Evolutionary conservation across 2,329 filamentous ascomycete genomes (phyloP).

Genomic region (Colletotrichum sidae): DNA sequence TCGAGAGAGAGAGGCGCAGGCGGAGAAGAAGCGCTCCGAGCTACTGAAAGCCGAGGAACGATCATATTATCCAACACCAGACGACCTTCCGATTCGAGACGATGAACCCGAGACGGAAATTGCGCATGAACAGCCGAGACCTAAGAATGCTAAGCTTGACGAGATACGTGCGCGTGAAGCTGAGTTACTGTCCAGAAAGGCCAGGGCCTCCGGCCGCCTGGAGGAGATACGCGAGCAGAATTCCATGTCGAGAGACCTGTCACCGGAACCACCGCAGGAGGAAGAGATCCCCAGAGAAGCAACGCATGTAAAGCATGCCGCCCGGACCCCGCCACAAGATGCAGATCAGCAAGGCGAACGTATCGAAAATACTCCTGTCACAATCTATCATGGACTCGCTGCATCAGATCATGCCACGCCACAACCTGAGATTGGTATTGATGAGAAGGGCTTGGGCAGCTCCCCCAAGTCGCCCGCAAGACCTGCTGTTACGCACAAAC

Average conservation of each 20-base stretch:
- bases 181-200: conserved; percentile 57
- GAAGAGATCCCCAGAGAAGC: conserved; percentile 41
- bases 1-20: conserved; percentile 53
- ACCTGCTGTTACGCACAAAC: conserved; percentile 37
- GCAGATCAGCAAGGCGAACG: conserved; percentile 40
- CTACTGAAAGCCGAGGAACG: not conserved
- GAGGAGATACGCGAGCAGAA: conserved; percentile 66
- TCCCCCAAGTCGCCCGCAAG: conserved; percentile 5
- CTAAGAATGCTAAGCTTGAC: conserved; percentile 59
- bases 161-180: conserved; percentile 59
- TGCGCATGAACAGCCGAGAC: not conserved
- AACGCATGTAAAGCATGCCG: conserved; percentile 9
- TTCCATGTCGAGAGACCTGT: conserved; percentile 56
- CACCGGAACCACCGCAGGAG: conserved; percentile 52
- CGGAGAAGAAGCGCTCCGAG: conserved; percentile 35
- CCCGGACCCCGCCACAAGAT: conserved; percentile 2
- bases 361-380: conserved; percentile 54
- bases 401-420: conserved; percentile 23
- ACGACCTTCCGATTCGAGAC: conserved; percentile 52
- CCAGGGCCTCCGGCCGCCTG: conserved; percentile 60
- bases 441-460: conserved; percentile 27
- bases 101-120: conserved; percentile 41
- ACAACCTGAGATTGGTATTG: conserved; percentile 31
- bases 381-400: conserved; percentile 47
- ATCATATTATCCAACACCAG: conserved; percentile 43